Conservation (phyloP, 306 rosid genomes). For the Prunus mira region DNA sequence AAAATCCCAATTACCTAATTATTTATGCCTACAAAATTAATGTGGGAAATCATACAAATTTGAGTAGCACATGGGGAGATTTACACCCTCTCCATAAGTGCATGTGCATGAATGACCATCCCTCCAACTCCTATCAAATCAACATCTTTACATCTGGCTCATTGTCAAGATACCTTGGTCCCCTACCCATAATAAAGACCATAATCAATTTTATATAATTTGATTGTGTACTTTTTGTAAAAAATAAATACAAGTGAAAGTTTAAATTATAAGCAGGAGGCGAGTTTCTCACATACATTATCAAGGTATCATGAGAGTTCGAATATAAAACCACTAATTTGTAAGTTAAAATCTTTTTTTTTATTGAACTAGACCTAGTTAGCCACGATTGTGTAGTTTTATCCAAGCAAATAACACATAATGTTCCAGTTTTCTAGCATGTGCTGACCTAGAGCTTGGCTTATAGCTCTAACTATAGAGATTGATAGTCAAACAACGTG, state of each 20-base stretch:
- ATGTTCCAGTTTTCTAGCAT: background rate
- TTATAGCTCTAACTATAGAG: background rate
- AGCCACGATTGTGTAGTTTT: background rate
- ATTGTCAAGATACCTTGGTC: conserved; percentile 5
- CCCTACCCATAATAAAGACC: background rate
- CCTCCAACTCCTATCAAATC: conserved; percentile 11
- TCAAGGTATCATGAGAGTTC: rapidly evolving
- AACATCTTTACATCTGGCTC: conserved; percentile 12
- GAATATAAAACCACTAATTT: rapidly evolving
- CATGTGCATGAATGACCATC: conserved; percentile 43
- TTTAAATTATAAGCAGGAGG: rapidly evolving
- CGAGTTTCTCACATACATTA: rapidly evolving
- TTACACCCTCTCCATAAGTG: conserved; percentile 22
- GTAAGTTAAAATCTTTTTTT: rapidly evolving
- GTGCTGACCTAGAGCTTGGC: background rate
- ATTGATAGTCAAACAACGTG: background rate
- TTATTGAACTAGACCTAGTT: too few relatives aligned
- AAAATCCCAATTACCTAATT: conserved; percentile 9
- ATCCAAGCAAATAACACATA: background rate
- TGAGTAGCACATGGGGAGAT: conserved; percentile 4
- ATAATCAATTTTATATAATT: background rate
- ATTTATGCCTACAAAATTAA: conserved; percentile 2
- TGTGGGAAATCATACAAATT: conserved; percentile 9
- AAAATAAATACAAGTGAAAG: too few relatives aligned
- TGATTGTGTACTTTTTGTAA: background rate